Evolutionary conservation across 345 rosid species (phyloP), one percentile per base, ranked within the genome.

Genomic region (Clausena lansium): DNA sequence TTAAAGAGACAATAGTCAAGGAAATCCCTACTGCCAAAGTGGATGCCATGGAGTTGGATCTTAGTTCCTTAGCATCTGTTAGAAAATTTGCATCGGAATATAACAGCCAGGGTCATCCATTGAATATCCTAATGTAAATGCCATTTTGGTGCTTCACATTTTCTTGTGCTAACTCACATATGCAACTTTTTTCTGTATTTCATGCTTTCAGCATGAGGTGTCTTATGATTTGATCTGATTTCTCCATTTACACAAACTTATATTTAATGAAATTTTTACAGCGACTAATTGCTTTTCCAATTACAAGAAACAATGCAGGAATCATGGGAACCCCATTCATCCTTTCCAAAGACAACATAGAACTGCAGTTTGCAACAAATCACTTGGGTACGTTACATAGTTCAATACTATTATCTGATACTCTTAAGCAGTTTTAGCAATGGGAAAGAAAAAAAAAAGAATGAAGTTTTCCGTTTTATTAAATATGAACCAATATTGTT

Each of bases 91-190:
- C 87, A 38, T 72, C 87, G 45, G 86, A 83, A 41, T 87, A 63
- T 78, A 82, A 72, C 45, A 77, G 85, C 71, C 71, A 73, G 58
- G 75, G 83, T 70, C 86, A 78, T 50, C 85, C 88, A 1, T 79
- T 89, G 68, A 86, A 89, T 84, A 77, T 87, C 68, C 83, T 89
- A 45, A 75, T 86, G 93, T 90, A 86, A 85, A 75, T 1, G 22
- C 50, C 17, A 4, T 4, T 52, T 17, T 52, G 4, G 6, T 13
- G 25, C 66, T 15, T 65, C 28, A 28, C 58, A 39, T 45, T 45
- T 45, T 45, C 15, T 3, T 45, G 41, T 70, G 2, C 59, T 30
- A 70, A 28, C 22, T 30, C 19, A 24, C 66, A 24, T 15, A 14
- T 58, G 32, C 33, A 35, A 1, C 33, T 36, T 39, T 2, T 72